Conservation (phyloP, 495 filamentous ascomycete species). For the Penicillium steckii region DNA sequence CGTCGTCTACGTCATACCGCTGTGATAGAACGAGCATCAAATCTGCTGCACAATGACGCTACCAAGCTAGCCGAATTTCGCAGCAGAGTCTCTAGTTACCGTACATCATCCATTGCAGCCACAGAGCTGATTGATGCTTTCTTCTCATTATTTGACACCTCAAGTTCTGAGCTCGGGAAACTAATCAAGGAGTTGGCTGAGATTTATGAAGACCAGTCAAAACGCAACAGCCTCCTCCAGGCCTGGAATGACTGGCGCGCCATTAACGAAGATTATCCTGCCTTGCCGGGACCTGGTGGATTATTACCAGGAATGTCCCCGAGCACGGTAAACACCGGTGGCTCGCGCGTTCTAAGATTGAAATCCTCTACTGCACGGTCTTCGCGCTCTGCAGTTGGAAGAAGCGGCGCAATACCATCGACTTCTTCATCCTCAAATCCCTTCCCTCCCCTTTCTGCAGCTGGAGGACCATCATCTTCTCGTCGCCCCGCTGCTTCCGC, state of each 20-base stretch:
- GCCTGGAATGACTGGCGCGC: conserved; percentile 95
- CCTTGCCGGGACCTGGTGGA: conserved; percentile 71
- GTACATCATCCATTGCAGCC: conserved; percentile 62
- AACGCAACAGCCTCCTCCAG: conserved; percentile 67
- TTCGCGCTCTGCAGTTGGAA: conserved; percentile 58
- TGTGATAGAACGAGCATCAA: conserved; percentile 80
- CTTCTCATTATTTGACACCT: conserved; percentile 78
- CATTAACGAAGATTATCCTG: conserved; percentile 94
- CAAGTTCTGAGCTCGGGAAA: conserved; percentile 76
- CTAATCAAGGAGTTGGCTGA: conserved; percentile 91
- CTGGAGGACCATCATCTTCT: conserved; percentile 35
- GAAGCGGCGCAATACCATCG: conserved; percentile 35
- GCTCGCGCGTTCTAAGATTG: conserved; percentile 64
- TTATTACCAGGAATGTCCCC: conserved; percentile 50
- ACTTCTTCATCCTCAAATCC: conserved; percentile 32
- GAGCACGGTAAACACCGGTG: conserved; percentile 35
- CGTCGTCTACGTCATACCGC: conserved; percentile 68
- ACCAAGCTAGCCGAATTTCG: conserved; percentile 77
- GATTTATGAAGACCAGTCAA: conserved; percentile 79
- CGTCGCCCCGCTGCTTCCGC: conserved; percentile 33
- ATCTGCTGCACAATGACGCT: conserved; percentile 71
- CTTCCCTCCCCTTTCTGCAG: conserved; percentile 48
- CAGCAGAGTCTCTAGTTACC: conserved; percentile 70
- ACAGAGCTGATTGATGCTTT: conserved; percentile 78
- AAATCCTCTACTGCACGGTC: conserved; percentile 78